Conservation (phyloP, 176 grass and related monocot species). For the Eragrostis nindensis region DNA sequence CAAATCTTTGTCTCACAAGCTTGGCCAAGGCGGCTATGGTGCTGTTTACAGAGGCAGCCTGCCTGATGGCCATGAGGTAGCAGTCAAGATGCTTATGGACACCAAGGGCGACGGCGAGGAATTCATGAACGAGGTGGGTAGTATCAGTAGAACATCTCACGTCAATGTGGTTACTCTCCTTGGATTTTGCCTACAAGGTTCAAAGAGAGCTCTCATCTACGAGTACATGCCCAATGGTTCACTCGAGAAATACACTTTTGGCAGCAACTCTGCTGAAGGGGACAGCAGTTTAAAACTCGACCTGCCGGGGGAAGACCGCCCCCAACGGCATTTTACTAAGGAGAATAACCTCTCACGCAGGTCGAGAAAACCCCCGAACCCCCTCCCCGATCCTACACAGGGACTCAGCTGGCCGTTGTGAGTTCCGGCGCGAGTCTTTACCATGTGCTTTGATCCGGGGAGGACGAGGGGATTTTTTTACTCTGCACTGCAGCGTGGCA, state of each 20-base stretch:
- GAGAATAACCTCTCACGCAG: no score
- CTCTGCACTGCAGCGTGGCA: no score
- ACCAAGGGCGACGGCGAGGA: not conserved
- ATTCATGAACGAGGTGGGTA: conserved; percentile 45
- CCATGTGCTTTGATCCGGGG: no score
- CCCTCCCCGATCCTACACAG: no score
- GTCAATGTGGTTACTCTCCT: conserved; percentile 46
- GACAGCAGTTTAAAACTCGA: not conserved
- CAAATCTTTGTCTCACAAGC: conserved; percentile 32
- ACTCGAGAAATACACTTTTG: conserved; percentile 31
- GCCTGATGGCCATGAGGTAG: conserved; percentile 34
- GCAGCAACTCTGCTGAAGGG: not conserved
- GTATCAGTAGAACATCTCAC: conserved; percentile 48
- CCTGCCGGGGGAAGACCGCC: no score
- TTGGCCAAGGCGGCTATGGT: conserved; percentile 42
- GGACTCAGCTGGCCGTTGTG: no score
- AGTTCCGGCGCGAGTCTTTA: no score
- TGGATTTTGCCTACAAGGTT: conserved; percentile 42
- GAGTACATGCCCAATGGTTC: conserved; percentile 52
- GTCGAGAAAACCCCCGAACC: no score
- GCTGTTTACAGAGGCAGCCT: conserved; percentile 33
- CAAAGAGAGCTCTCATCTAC: conserved; percentile 44
- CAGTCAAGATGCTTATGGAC: conserved; percentile 30
- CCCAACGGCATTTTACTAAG: no score
- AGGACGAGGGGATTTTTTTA: no score